Base-by-base conservation (phyloP, 495 filamentous ascomycete species). In the Xylaria longipes region DNA sequence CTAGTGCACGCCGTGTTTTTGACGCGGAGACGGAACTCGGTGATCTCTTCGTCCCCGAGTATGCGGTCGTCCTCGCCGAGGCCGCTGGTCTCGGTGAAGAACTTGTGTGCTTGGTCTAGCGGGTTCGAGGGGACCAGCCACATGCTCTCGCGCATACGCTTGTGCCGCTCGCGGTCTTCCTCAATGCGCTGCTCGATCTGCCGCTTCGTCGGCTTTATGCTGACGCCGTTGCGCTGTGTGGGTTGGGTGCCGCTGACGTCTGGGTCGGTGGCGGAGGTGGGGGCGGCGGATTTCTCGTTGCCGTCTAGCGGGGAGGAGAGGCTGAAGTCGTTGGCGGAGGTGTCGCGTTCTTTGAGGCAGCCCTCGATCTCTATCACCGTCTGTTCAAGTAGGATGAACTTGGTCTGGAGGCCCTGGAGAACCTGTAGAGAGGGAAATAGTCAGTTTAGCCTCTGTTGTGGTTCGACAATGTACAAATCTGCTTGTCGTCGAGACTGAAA, bases 171-270 rank as follows among this genome's bases (percentile, higher is more conserved):
- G 9, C 96, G 86, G 81, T 99, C 96, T 78, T 99, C 96, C 73
- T 99, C 97, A 72, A 99, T 98, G 63, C 96, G 82, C 83, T 98
- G 95, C 82, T 98, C 94, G 45, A 97, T 92, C 83, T 95, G 91
- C 68, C 90, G 88, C 79, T 94, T 95, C 76, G 98, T 94, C 15
- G 94, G 83, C 67, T 88, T 87, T 22, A 80, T 75, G 75, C 82
- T 56, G 64, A 48, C 77, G 27, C 65, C 75, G 70, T 61, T 62
- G 41, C 57, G 64, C 33, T 72, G 69, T 65, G 81, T 67, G 80
- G 83, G 43, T 72, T 83, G 22, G 74, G 76, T 69, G 14, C 78
- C 77, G 58, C 81, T 71, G 71, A 75, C 57, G 71, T 79, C 71
- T 69, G 81, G 70, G 75, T 80, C 27, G 73, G 76, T 14, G 70